Evolutionary conservation across 208 protist genomes (phyloP), one percentile per base, ranked within the genome.

Genomic region (Crithidia brevicula): DNA sequence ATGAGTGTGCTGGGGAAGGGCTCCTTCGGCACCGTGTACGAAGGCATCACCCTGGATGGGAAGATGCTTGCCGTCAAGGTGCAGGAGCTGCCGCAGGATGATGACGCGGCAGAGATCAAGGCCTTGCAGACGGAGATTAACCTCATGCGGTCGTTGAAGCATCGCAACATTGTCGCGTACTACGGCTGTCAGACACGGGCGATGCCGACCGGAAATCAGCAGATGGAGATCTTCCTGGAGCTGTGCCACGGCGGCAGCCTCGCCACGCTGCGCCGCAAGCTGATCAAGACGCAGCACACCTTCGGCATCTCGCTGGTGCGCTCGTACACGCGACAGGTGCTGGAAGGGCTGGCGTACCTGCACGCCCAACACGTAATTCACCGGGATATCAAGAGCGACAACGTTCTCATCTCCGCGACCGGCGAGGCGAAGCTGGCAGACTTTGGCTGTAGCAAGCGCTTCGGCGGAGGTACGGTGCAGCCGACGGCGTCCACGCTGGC

Each of bases 381-480:
- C 46, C 80, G 92, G 51, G 94, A 98, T 70, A 87, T 98, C 60
- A 98, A 98, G 80, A 80, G 92, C 57, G 92, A 94, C 33, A 98
- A 98, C 67, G 89, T 98, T 33, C 81, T 98, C 45, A 90, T 98
- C 57, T 92, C 79, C 36, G 77, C 90, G 1, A 67, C 80, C 1
- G 96, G 95, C 25, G 80, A 94, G 53, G 91, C 96, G 5, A 98
- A 98, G 79, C 82, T 98, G 18, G 92, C 96, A 3, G 97, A 98
- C 67, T 98, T 98, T 85, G 95, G 95, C 7, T 96, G 91, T 43
- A 96, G 90, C 68, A 98, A 96, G 62, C 88, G 95, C 9, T 68
- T 96, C 11, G 88, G 82, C 16, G 84, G 82, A 2, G 54, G 47
- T 4, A 75, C 72, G 10, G 34, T 76, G 42, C 51, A 70, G 23